Base-by-base conservation (phyloP, 345 rosid species). In the Linum lewisii region DNA sequence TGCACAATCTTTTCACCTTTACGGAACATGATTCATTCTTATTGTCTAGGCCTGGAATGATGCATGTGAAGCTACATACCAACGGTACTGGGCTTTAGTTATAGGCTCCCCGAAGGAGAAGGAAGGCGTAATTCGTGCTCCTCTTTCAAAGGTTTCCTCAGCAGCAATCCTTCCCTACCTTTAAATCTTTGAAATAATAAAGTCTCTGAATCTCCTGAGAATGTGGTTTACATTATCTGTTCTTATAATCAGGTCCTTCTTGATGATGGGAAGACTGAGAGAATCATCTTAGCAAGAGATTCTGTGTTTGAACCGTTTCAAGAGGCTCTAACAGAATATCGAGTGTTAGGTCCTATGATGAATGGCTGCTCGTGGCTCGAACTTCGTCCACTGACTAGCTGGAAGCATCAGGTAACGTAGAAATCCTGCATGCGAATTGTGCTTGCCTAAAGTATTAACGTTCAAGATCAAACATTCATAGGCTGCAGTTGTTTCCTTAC, bases 301-400 rank as follows among this genome's bases (percentile, higher is more conserved):
- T 79, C 84, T 14, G 79, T 84, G 53, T 78, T 91, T 19, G 96
- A 91, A 74, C 74, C 90, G 60, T 79, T 86, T 1, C 96, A 84
- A 66, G 90, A 81, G 65, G 95, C 98, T 42, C 24, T 84, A 25
- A 91, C 95, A 9, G 83, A 91, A 78, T 88, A 88, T 77, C 82
- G 90, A 68, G 87, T 80, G 8, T 69, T 86, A 45, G 98, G 98
- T 67, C 98, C 96, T 62, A 81, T 57, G 64, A 77, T 91, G 71
- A 91, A 91, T 65, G 98, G 98, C 63, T 91, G 95, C 65, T 79
- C 96, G 1, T 88, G 98, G 98, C 63, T 91, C 37, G 98, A 91
- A 71, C 75, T 88, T 63, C 68, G 74, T 44, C 98, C 98, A 34
- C 75, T 76, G 57, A 86, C 98, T 37, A 76, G 86, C 73, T 77